Evolutionary conservation across 2,329 filamentous ascomycete species (phyloP).

Genomic region (Xylaria sp.): DNA sequence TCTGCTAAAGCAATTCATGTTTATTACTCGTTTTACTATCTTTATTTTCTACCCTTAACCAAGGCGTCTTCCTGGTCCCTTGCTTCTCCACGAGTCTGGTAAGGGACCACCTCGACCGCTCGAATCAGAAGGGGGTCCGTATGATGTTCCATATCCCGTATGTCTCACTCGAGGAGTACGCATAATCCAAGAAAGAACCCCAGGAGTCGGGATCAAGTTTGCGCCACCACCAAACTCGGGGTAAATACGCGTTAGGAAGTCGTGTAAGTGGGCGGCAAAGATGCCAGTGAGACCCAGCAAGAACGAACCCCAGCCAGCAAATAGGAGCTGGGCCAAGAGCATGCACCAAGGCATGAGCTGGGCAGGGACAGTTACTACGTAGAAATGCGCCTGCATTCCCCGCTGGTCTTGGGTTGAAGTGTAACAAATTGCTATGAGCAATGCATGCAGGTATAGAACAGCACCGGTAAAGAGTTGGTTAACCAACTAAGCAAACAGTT

Average conservation of each 20-base stretch:
- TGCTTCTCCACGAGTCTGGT: constrained; percentile 71
- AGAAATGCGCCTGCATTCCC: constrained; percentile 79
- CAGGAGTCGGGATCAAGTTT: constrained; percentile 80
- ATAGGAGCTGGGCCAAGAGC: constrained; percentile 78
- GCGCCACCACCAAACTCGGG: constrained; percentile 87
- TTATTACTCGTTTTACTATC: constrained; percentile 20
- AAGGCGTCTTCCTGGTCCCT: constrained; percentile 71
- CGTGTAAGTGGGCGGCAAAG: constrained; percentile 86
- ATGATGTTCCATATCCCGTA: constrained; percentile 73
- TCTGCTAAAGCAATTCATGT: too few relatives aligned
- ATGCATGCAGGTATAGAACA: constrained; percentile 67
- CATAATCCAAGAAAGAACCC: constrained; percentile 75
- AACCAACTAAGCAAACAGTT: constrained; percentile 56
- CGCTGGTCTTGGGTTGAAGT: constrained; percentile 88
- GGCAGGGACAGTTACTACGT: constrained; percentile 84
- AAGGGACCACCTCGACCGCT: constrained; percentile 61
- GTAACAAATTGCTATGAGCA: constrained; percentile 84
- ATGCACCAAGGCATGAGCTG: constrained; percentile 85
- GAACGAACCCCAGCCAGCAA: constrained; percentile 67
- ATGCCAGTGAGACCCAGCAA: constrained; percentile 80
- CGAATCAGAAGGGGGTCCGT: constrained; percentile 51
- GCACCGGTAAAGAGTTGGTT: constrained; percentile 64
- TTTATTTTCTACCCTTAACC: constrained; percentile 54
- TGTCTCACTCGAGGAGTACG: constrained; percentile 59
- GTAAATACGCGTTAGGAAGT: constrained; percentile 89